Conservation (phyloP, 176 grass and related monocot genomes). For the Oryza glumipatula region DNA sequence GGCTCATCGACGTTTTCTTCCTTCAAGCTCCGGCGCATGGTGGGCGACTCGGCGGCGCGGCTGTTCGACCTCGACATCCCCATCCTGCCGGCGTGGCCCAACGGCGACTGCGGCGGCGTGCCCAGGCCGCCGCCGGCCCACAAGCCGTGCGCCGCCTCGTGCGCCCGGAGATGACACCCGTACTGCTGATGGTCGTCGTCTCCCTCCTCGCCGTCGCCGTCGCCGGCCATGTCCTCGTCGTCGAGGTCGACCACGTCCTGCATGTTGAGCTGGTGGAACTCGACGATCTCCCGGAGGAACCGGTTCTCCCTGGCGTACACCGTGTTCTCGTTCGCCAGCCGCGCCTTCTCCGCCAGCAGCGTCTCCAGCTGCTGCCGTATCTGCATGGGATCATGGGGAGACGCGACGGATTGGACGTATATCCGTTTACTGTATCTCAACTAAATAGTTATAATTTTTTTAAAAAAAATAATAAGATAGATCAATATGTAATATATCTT, state of each 20-base stretch:
- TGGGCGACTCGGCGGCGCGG: background rate
- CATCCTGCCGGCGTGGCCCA: background rate
- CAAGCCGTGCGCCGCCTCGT: no score
- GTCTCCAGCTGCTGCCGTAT: slow-evolving; percentile 87
- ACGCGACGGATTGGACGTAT: no score
- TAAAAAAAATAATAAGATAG: no score
- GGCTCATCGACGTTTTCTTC: background rate
- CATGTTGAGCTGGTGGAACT: slow-evolving; percentile 87
- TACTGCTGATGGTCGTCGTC: background rate
- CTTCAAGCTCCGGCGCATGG: background rate
- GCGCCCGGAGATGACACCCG: no score
- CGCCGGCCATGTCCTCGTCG: slow-evolving; percentile 51
- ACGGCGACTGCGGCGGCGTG: background rate
- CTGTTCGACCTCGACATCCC: background rate
- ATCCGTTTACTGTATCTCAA: no score
- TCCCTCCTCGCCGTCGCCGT: slow-evolving; percentile 5
- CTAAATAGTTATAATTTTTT: no score
- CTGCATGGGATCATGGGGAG: slow-evolving; percentile 29
- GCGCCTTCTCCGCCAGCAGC: slow-evolving; percentile 77
- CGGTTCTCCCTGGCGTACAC: slow-evolving; percentile 83
- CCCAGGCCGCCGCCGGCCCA: background rate
- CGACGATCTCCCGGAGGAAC: slow-evolving; percentile 87
- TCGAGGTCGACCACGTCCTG: slow-evolving; percentile 68
- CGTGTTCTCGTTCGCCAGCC: slow-evolving; percentile 79
- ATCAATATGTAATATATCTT: no score